Evolutionary conservation across 2,329 filamentous ascomycete species (phyloP).

Genomic region (Penicillium sp.): DNA sequence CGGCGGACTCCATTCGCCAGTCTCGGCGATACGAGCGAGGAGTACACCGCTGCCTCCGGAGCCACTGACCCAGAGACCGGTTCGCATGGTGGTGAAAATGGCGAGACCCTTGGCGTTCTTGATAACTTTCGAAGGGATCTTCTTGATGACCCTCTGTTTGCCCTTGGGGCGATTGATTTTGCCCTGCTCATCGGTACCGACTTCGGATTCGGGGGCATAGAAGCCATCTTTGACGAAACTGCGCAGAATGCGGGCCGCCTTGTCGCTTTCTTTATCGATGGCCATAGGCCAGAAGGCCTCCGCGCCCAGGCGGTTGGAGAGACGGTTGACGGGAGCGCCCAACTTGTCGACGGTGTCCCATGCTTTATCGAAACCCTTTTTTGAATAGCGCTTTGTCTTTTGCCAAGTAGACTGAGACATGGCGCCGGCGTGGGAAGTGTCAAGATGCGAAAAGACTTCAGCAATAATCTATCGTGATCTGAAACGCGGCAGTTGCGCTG

Average conservation of each 20-base stretch:
- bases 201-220: slow-evolving; percentile 57
- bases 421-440: slow-evolving; percentile 7
- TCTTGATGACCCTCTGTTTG: slow-evolving; percentile 68
- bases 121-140: slow-evolving; percentile 83
- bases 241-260: slow-evolving; percentile 82
- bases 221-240: slow-evolving; percentile 85
- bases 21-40: slow-evolving; percentile 71
- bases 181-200: slow-evolving; percentile 43
- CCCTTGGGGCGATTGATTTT: slow-evolving; percentile 55
- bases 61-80: slow-evolving; percentile 85
- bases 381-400: slow-evolving; percentile 52
- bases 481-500: slow-evolving; percentile 13
- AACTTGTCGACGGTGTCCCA: slow-evolving; percentile 67
- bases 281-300: slow-evolving; percentile 85
- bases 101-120: slow-evolving; percentile 85
- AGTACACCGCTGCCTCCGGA: slow-evolving; percentile 87
- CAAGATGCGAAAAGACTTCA: neutral
- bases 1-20: slow-evolving; percentile 87
- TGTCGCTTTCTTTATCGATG: slow-evolving; percentile 85
- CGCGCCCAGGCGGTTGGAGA: slow-evolving; percentile 76
- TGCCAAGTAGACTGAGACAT: slow-evolving; percentile 56
- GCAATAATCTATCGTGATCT: slow-evolving; percentile 13
- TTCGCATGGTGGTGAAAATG: slow-evolving; percentile 94
- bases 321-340: slow-evolving; percentile 72
- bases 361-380: slow-evolving; percentile 71